These are phyloP conservation scores for Mucor velutinosus DNA, from an alignment of 371 early-diverging fungal species.

Conservation along the genomic window DNA sequence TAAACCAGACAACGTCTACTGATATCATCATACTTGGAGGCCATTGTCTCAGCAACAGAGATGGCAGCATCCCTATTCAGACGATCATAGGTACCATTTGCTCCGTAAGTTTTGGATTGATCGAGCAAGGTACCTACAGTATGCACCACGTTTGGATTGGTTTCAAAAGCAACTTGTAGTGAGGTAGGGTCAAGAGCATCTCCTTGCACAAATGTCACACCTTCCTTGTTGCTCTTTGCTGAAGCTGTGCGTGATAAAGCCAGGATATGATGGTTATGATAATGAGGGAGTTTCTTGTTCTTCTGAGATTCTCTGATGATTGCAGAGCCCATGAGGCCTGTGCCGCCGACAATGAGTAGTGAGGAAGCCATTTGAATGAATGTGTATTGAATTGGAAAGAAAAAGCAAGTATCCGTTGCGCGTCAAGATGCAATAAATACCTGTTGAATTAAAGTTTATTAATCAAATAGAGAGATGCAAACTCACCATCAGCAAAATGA, in stretches of 20 bases:
- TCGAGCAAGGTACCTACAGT: conserved; percentile 31
- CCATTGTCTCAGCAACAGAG: conserved; percentile 25
- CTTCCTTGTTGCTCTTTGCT: not conserved
- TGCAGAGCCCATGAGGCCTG: conserved; percentile 18
- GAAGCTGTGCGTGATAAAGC: conserved; percentile 19
- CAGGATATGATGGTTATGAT: conserved; percentile 13
- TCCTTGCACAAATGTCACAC: conserved; percentile 21
- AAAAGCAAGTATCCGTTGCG: not conserved
- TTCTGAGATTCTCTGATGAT: conserved; percentile 21
- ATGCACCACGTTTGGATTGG: conserved; percentile 27
- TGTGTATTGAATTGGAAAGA: not conserved
- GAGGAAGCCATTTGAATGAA: conserved; percentile 2
- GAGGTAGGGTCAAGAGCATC: conserved; percentile 24
- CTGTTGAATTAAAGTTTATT: too few species aligned
- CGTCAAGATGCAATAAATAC: not conserved
- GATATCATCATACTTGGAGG: conserved; percentile 17
- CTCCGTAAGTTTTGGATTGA: conserved; percentile 18
- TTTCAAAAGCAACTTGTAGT: conserved; percentile 1
- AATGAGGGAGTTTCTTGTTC: conserved; percentile 6
- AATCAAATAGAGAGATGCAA: too few species aligned
- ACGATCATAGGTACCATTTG: conserved; percentile 28
- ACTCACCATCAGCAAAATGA: too few species aligned
- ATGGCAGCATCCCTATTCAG: conserved; percentile 31
- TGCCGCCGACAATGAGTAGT: conserved; percentile 26
- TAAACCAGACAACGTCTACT: conserved; percentile 25